Evolutionary conservation across 2,329 filamentous ascomycete species (phyloP).

Genomic region (Trichoderma citrinoviride): DNA sequence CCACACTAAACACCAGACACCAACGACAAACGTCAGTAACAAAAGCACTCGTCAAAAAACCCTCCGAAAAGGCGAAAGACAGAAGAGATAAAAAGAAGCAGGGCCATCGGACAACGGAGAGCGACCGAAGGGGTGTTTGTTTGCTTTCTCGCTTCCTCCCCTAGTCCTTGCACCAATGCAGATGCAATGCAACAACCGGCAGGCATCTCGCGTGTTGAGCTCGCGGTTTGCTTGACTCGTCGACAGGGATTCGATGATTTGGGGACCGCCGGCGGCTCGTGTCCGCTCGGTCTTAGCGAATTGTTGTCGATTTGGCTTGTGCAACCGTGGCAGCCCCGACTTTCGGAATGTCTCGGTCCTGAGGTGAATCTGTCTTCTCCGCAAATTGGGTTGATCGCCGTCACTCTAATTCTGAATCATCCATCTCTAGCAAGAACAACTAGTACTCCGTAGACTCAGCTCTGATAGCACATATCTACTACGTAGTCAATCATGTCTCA

Average conservation of each 20-base stretch:
- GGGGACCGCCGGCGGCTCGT: conserved; percentile 8
- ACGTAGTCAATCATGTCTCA: too few relatives aligned
- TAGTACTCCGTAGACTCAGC: too few relatives aligned
- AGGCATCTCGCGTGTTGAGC: background rate
- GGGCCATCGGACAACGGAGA: conserved; percentile 17
- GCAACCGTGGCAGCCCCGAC: background rate
- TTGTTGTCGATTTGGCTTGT: background rate
- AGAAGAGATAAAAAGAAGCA: background rate
- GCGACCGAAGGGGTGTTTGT: conserved; percentile 17
- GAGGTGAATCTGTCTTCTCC: background rate
- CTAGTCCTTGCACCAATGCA: conserved; percentile 14
- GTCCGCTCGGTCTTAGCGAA: background rate
- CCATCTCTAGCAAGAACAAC: background rate
- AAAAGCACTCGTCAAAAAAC: too few relatives aligned
- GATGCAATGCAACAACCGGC: conserved; percentile 7
- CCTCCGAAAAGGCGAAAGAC: too few relatives aligned
- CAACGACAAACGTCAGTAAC: too few relatives aligned
- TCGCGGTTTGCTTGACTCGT: too few relatives aligned
- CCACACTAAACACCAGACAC: too few relatives aligned
- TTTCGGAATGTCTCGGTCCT: background rate
- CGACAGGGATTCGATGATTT: too few relatives aligned
- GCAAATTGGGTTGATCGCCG: background rate
- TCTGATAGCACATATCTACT: too few relatives aligned
- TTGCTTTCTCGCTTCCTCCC: background rate
- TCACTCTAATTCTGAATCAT: background rate